Evolutionary conservation across 495 filamentous ascomycete genomes (phyloP).

Genomic region (Aspergillus taichungensis): DNA sequence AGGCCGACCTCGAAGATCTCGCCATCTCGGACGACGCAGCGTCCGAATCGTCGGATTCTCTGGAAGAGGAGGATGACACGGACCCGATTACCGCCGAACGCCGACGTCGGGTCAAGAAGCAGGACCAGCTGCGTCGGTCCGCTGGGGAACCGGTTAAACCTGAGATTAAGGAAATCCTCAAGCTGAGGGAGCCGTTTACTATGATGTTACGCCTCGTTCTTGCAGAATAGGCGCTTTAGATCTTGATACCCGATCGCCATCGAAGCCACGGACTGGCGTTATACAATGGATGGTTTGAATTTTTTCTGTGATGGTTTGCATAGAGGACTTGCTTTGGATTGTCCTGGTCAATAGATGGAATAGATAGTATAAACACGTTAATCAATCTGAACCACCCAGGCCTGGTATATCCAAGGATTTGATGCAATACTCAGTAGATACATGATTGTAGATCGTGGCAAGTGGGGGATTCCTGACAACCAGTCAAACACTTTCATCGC

Average conservation of each 20-base stretch:
- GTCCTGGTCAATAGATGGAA: too few species aligned
- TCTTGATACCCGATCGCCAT: conserved; percentile 12
- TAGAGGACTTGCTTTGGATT: too few species aligned
- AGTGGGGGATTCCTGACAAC: too few species aligned
- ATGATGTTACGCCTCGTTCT: conserved; percentile 79
- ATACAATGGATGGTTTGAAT: conserved; percentile 1
- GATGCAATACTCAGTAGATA: too few species aligned
- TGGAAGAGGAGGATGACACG: conserved; percentile 64
- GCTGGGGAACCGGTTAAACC: conserved; percentile 92
- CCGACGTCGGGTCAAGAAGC: conserved; percentile 59
- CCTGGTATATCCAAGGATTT: too few species aligned
- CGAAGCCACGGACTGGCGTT: too few species aligned
- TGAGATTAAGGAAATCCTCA: conserved; percentile 63
- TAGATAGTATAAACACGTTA: too few species aligned
- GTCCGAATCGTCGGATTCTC: conserved; percentile 54
- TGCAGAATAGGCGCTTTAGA: conserved; percentile 47
- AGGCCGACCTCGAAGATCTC: conserved; percentile 74
- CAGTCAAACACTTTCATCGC: too few species aligned
- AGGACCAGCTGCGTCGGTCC: conserved; percentile 68
- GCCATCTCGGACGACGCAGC: conserved; percentile 60
- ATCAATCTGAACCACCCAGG: too few species aligned
- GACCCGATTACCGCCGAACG: conserved; percentile 86
- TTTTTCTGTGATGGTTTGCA: too few species aligned
- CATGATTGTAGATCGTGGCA: too few species aligned
- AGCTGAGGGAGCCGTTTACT: conserved; percentile 70